Base-by-base conservation (phyloP, 805 yeast genomes). In the Pichia occidentalis region DNA sequence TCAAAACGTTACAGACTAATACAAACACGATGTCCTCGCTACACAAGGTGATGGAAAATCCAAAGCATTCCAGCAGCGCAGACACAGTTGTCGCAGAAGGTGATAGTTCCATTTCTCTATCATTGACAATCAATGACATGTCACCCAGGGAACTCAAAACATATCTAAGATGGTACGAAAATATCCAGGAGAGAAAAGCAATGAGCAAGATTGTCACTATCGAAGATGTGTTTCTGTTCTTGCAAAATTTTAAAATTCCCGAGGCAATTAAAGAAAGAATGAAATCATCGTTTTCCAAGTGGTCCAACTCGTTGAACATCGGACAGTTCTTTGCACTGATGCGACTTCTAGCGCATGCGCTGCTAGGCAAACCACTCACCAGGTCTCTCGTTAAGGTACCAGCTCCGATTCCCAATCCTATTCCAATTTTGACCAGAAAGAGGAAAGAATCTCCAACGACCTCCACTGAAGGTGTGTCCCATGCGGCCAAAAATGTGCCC, bases 91-190 rank as follows among this genome's bases (percentile, higher is more conserved):
- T 44, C 16, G 44, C 45, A 3, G 40, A 32, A 14, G 66, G 62
- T 27, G 75, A 72, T 32, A 44, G 63, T 7, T 48, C 62, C 9
- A 70, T 77, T 2, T 85, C 88, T 0, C 58, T 83, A 35, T 74
- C 86, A 2, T 60, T 84, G n/a, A 67, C 79, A 1, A 70, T 75
- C 1, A 73, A 70, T 32, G 85, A 85, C 41, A 68, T 90, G 32
- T 73, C 95, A 0, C 69, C 70, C 14, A 83, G 81, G 40, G 98
- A 90, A 59, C 73, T 77, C 10, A 76, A 80, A 51, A 83, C 96
- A 1, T 90, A 90, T 59, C 73, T 90, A 49, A 68, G 96, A 47
- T 90, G 98, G 98, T 90, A 88, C 58, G 81, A 86, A 48, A 88
- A 85, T 52, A 75, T 90, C 23, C 71, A 83, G 25, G 70, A 83